Conservation (phyloP, 495 filamentous ascomycete genomes). For the Penicillium verhagenii region DNA sequence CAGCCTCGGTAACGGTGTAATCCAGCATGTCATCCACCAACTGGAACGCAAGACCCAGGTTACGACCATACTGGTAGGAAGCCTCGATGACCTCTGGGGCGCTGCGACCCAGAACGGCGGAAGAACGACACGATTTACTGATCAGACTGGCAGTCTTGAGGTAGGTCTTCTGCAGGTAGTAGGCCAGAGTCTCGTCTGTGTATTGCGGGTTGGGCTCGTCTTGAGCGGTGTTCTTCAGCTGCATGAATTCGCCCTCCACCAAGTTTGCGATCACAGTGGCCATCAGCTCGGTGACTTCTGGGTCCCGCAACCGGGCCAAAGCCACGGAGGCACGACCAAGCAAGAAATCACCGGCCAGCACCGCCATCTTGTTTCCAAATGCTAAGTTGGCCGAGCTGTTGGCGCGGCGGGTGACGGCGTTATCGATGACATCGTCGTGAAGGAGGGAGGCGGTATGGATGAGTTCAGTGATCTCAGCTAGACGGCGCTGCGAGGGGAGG, state of each 20-base stretch:
- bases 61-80: conserved; percentile 87
- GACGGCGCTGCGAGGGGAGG: conserved; percentile 79
- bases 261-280: conserved; percentile 96
- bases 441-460: conserved; percentile 96
- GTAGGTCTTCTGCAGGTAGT: conserved; percentile 99
- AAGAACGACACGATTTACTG: conserved; percentile 88
- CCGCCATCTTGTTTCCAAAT: conserved; percentile 99
- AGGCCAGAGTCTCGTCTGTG: conserved; percentile 81
- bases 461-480: conserved; percentile 95
- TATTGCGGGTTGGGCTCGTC: conserved; percentile 81
- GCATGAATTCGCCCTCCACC: conserved; percentile 99
- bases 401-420: conserved; percentile 77
- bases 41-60: conserved; percentile 93
- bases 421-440: conserved; percentile 98
- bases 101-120: conserved; percentile 78
- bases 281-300: conserved; percentile 90
- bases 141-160: conserved; percentile 95
- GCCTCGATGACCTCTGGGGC: conserved; percentile 81
- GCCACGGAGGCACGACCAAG: conserved; percentile 92
- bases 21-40: conserved; percentile 98
- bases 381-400: conserved; percentile 85
- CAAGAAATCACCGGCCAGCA: conserved; percentile 92
- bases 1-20: conserved; percentile 79
- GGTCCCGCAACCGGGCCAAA: conserved; percentile 82
- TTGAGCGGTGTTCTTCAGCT: conserved; percentile 89